Conservation (phyloP, 2,329 filamentous ascomycete genomes). For the Exophiala dermatitidis region DNA sequence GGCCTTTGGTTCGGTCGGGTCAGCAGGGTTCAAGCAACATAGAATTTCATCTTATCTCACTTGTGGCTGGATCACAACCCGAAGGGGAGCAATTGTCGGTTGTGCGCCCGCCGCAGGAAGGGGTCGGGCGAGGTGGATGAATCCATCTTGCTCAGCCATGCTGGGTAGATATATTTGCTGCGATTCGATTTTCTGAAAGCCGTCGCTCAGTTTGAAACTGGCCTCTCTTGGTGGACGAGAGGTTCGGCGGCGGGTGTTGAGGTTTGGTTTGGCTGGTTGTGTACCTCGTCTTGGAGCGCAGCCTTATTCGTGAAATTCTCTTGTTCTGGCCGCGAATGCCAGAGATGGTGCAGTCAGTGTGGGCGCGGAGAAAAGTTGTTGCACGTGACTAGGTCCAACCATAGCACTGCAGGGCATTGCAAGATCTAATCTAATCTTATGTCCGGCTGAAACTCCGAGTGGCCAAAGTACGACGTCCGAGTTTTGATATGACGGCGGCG, state of each 20-base stretch:
- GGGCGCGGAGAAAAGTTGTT: neutral
- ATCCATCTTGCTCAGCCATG: conserved; percentile 79
- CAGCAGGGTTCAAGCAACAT: conserved; percentile 17
- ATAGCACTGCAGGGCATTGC: neutral
- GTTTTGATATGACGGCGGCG: conserved; percentile 11
- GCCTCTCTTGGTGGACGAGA: conserved; percentile 7
- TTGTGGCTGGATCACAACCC: conserved; percentile 92
- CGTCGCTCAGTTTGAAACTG: conserved; percentile 17
- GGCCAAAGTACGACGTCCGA: neutral
- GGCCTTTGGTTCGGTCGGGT: conserved; percentile 38
- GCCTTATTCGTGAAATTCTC: neutral
- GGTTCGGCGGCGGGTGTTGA: neutral
- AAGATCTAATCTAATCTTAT: conserved; percentile 4
- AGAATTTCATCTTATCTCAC: conserved; percentile 44
- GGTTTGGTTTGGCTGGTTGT: neutral
- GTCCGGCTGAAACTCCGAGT: neutral
- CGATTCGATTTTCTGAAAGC: neutral
- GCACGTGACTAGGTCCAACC: neutral
- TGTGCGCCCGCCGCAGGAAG: conserved; percentile 71
- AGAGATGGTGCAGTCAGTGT: neutral
- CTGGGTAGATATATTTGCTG: conserved; percentile 40
- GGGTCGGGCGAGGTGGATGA: conserved; percentile 90
- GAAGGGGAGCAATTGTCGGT: conserved; percentile 81
- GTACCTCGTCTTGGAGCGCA: too few species aligned
- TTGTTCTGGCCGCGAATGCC: neutral